phyloP scores from a whole-genome alignment of 2,329 filamentous ascomycete species.

The Pseudogymnoascus sp. region DNA sequence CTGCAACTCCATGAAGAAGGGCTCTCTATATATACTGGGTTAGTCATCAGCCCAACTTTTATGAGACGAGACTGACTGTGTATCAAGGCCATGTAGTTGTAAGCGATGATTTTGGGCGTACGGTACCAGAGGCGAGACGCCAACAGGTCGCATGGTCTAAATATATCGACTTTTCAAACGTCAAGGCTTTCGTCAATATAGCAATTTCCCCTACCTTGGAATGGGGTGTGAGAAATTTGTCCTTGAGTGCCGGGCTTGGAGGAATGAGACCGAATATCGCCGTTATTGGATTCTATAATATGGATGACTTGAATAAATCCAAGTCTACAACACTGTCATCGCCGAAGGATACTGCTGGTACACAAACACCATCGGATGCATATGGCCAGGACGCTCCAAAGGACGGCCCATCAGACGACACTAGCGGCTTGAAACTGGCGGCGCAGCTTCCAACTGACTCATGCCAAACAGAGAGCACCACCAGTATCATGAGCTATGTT shows the following conservation, averaged over 20 bases:
- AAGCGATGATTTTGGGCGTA: conserved; percentile 70
- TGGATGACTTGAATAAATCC: conserved; percentile 65
- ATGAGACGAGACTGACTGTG: background rate
- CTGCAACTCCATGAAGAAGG: conserved; percentile 87
- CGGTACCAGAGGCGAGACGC: conserved; percentile 72
- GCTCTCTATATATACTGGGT: conserved; percentile 55
- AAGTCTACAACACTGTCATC: background rate
- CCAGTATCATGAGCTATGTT: conserved; percentile 68
- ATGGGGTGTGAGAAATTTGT: conserved; percentile 79
- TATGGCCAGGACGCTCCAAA: background rate
- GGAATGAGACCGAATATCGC: conserved; percentile 89
- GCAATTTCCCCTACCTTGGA: conserved; percentile 75
- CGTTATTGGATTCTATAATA: conserved; percentile 71
- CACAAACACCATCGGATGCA: background rate
- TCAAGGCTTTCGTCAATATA: conserved; percentile 86
- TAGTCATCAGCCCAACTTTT: background rate
- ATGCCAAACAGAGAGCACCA: conserved; percentile 61
- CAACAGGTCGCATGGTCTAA: conserved; percentile 81
- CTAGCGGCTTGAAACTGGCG: conserved; percentile 49
- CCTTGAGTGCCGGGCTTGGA: conserved; percentile 73
- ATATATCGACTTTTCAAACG: conserved; percentile 78
- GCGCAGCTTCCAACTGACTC: conserved; percentile 62
- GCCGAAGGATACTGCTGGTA: conserved; percentile 23
- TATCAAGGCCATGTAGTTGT: conserved; percentile 85
- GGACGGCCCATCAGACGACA: conserved; percentile 41